phyloP scores from a whole-genome alignment of 192 early-diverging fungal genomes.

The Backusella morwellensis region DNA sequence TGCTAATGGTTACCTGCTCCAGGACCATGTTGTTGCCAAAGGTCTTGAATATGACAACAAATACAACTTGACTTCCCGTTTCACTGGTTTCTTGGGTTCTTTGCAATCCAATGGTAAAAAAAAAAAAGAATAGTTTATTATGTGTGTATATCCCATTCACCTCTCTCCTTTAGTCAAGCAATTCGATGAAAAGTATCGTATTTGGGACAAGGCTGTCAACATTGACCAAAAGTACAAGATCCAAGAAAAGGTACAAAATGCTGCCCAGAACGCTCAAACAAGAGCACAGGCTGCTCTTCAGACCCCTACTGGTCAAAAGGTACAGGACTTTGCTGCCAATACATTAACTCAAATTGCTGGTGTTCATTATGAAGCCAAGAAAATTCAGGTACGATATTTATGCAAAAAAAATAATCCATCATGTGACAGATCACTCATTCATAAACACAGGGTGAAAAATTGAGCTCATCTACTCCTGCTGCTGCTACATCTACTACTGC shows the following conservation, averaged over 20 bases:
- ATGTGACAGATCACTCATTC: background rate
- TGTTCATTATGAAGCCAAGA: conserved; percentile 55
- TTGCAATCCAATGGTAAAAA: conserved; percentile 25
- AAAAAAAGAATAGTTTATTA: too few relatives aligned
- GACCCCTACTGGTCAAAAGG: conserved; percentile 53
- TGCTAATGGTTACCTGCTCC: conserved; percentile 64
- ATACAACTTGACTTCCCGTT: conserved; percentile 50
- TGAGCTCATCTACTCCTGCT: background rate
- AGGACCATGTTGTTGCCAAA: conserved; percentile 61
- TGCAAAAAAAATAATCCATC: background rate
- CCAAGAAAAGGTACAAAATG: conserved; percentile 49
- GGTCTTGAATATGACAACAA: conserved; percentile 66
- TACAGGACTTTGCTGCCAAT: conserved; percentile 40
- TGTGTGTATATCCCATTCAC: background rate
- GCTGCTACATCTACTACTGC: background rate
- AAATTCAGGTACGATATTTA: conserved; percentile 33
- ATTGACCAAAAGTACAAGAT: conserved; percentile 56
- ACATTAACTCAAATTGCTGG: conserved; percentile 50
- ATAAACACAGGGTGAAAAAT: background rate
- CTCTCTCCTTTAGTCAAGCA: conserved; percentile 15
- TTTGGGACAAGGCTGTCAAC: conserved; percentile 46
- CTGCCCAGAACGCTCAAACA: conserved; percentile 42
- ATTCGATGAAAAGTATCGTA: conserved; percentile 54
- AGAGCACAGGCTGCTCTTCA: conserved; percentile 43
- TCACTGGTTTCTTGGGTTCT: conserved; percentile 32